phyloP scores from a whole-genome alignment of 2,329 filamentous ascomycete species.

The Clarireedia hainanense region DNA sequence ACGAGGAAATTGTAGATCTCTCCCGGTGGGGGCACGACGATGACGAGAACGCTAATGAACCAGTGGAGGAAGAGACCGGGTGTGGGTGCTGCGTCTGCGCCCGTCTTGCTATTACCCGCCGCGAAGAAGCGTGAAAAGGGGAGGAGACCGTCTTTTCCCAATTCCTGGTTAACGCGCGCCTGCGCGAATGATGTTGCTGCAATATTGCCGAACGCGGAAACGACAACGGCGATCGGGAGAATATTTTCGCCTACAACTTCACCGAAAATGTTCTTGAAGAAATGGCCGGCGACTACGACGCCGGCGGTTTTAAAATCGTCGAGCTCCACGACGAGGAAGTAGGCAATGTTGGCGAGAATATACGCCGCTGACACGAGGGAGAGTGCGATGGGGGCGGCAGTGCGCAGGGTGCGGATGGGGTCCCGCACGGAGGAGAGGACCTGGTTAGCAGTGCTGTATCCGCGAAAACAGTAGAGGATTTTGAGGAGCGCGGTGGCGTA shows the following conservation, averaged over 20 bases:
- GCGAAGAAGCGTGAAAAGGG: conserved; percentile 34
- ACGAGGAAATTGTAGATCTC: conserved; percentile 34
- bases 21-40: conserved; percentile 41
- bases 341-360: conserved; percentile 50
- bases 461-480: conserved; percentile 47
- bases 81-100: conserved; percentile 15
- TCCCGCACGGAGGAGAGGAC: conserved; percentile 49
- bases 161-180: conserved; percentile 40
- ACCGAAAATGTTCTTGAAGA: conserved; percentile 49
- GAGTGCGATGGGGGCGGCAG: conserved; percentile 47
- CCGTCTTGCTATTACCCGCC: conserved; percentile 12
- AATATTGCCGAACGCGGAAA: conserved; percentile 42
- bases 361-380: conserved; percentile 47
- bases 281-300: conserved; percentile 46
- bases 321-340: conserved; percentile 50
- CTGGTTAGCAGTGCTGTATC: conserved; percentile 48
- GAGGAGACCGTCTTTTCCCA: conserved; percentile 39
- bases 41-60: conserved; percentile 50
- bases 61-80: conserved; percentile 48
- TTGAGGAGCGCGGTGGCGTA: conserved; percentile 46
- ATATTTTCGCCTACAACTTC: conserved; percentile 34
- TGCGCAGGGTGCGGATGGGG: conserved; percentile 48
- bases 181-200: conserved; percentile 41
- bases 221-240: conserved; percentile 37
- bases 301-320: conserved; percentile 46